Conservation (phyloP, 345 rosid species). For the Rhodomyrtus tomentosa region DNA sequence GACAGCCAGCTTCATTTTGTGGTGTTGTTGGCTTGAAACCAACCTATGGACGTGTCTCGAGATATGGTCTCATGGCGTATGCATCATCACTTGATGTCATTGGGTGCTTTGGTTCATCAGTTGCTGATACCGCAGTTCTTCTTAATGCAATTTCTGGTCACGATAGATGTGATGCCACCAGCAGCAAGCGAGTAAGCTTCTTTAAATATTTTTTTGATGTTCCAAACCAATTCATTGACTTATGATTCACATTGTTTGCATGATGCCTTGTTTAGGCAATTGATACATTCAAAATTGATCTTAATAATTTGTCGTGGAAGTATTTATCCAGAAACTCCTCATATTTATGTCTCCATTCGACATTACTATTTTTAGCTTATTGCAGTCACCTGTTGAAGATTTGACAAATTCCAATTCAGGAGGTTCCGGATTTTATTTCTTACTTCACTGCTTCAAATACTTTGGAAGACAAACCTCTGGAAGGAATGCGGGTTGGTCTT, state of each 20-base stretch:
- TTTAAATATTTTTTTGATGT: not conserved
- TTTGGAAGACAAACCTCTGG: slow-evolving; percentile 54
- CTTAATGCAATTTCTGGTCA: slow-evolving; percentile 76
- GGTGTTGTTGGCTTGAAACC: slow-evolving; percentile 96
- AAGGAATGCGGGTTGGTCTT: slow-evolving; percentile 76
- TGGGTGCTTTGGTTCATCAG: slow-evolving; percentile 82
- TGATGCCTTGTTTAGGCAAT: not conserved
- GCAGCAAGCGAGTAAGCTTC: slow-evolving; percentile 57
- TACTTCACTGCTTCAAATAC: slow-evolving; percentile 29
- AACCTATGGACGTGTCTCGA: slow-evolving; percentile 88
- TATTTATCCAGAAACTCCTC: not conserved
- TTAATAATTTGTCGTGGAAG: too few species aligned
- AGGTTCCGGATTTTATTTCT: slow-evolving; percentile 57
- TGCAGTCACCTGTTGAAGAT: not conserved
- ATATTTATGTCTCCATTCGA: not conserved
- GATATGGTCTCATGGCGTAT: slow-evolving; percentile 93
- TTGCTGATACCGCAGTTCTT: slow-evolving; percentile 79
- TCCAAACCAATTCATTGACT: not conserved
- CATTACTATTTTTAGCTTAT: not conserved
- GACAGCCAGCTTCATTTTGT: slow-evolving; percentile 94
- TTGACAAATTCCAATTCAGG: slow-evolving; percentile 21
- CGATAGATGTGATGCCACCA: slow-evolving; percentile 74
- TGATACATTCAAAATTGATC: not conserved
- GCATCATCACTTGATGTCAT: slow-evolving; percentile 90
- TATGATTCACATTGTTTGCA: not conserved